Percentiles rank a stretch among this genome's conserved stretches.
These are phyloP conservation scores for Xylaria sp. DNA, from an alignment of 2,329 filamentous ascomycete species.

Conservation along the genomic window DNA sequence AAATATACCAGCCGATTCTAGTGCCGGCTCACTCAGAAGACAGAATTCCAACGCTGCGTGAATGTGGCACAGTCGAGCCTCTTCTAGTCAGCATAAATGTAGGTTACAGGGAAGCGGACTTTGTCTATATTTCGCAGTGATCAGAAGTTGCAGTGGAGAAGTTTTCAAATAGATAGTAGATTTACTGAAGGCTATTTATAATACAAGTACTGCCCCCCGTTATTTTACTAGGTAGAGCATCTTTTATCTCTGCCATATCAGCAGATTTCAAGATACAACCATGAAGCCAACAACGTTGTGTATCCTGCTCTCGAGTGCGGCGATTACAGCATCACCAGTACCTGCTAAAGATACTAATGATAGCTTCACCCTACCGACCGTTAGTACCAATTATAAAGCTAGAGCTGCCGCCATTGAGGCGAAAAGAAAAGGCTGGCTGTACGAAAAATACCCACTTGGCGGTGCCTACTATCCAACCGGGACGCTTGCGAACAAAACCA, in stretches of 20 bases:
- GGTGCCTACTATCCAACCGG: conserved; percentile 30
- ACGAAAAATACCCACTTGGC: conserved; percentile 21
- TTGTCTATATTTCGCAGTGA: conserved; percentile 5
- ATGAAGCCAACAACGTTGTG: conserved; percentile 3
- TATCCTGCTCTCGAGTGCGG: not conserved
- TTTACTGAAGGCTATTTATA: conserved; percentile 4
- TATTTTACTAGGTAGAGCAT: not conserved
- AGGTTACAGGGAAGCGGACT: conserved; percentile 8
- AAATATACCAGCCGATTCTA: conserved; percentile 3
- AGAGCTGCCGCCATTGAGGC: conserved; percentile 11
- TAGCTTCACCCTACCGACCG: conserved; percentile 14
- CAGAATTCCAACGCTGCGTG: not conserved
- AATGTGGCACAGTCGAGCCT: conserved; percentile 17
- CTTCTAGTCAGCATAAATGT: conserved; percentile 22
- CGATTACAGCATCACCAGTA: conserved; percentile 11
- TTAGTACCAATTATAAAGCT: conserved; percentile 1
- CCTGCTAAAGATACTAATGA: not conserved
- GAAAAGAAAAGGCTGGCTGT: conserved; percentile 26
- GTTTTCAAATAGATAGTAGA: not conserved
- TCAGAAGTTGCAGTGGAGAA: not conserved
- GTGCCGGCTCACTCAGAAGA: conserved; percentile 8
- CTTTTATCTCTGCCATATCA: not conserved
- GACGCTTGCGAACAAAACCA: conserved; percentile 24
- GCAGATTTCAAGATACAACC: not conserved
- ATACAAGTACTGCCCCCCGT: not conserved